Conservation (phyloP, 192 early-diverging fungal genomes). For the Coemansia sp. region DNA sequence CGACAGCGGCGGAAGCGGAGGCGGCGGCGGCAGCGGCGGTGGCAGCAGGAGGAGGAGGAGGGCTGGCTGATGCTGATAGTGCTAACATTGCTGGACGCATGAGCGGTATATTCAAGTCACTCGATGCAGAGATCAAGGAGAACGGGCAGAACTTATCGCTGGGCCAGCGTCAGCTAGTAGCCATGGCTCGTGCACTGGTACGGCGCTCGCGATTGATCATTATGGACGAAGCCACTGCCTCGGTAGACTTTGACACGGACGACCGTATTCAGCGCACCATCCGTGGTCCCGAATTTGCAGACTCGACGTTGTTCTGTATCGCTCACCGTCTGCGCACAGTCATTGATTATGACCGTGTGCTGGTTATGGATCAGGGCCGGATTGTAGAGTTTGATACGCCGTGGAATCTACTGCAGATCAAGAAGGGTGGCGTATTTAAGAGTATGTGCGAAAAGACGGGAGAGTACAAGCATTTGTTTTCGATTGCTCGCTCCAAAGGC, state of each 20-base stretch:
- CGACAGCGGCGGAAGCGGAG: no score
- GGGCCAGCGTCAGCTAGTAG: conserved; percentile 84
- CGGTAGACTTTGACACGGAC: conserved; percentile 82
- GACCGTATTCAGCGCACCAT: conserved; percentile 71
- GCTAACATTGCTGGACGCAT: conserved; percentile 19
- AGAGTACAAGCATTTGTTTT: conserved; percentile 69
- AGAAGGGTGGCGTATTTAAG: conserved; percentile 55
- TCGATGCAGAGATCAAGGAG: conserved; percentile 46
- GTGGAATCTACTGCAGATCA: conserved; percentile 57
- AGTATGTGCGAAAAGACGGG: conserved; percentile 81
- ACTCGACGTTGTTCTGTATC: conserved; percentile 68
- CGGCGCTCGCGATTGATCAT: conserved; percentile 67
- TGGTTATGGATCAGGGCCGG: conserved; percentile 75
- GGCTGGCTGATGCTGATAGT: neutral
- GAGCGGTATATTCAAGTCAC: conserved; percentile 23
- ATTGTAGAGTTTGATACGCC: conserved; percentile 73
- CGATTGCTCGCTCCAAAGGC: conserved; percentile 2
- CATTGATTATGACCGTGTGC: conserved; percentile 73
- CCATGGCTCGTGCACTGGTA: conserved; percentile 79
- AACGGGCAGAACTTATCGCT: conserved; percentile 76
- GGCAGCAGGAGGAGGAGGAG: neutral
- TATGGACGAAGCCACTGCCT: conserved; percentile 77
- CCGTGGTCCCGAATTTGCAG: conserved; percentile 60
- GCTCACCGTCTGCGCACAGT: conserved; percentile 77
- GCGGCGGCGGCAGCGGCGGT: no score